Evolutionary conservation across 805 yeast genomes (phyloP).

Genomic region (Osmozyma mogii): DNA sequence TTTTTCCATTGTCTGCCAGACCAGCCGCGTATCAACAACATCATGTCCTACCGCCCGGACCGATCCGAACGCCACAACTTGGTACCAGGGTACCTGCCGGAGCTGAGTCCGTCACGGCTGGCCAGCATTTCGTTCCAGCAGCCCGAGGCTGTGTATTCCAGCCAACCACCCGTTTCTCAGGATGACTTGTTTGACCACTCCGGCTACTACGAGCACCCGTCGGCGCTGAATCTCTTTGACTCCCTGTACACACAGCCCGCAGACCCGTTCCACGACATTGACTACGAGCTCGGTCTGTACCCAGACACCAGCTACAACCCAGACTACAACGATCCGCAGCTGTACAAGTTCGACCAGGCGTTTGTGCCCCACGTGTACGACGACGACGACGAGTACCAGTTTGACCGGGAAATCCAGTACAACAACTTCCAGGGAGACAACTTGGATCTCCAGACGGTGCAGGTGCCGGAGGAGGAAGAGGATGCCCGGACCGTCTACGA

Average conservation of each 20-base stretch:
- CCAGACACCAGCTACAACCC: neutral
- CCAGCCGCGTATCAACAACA: too few species aligned
- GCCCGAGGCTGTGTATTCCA: neutral
- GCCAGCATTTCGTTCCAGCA: too few species aligned
- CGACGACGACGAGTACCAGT: constrained; percentile 32
- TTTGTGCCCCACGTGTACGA: constrained; percentile 37
- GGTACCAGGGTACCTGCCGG: too few species aligned
- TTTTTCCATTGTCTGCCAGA: too few species aligned
- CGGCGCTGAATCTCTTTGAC: neutral
- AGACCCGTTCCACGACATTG: neutral
- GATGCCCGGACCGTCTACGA: constrained; percentile 8
- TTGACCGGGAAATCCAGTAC: constrained; percentile 31
- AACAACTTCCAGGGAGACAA: constrained; percentile 35
- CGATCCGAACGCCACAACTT: too few species aligned
- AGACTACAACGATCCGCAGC: neutral
- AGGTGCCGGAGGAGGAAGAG: constrained; percentile 15
- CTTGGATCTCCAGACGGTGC: constrained; percentile 30
- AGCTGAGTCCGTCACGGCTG: too few species aligned
- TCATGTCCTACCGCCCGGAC: too few species aligned
- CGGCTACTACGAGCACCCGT: neutral
- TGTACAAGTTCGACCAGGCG: constrained; percentile 23
- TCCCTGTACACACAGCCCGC: neutral
- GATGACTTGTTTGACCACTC: neutral
- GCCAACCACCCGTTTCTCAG: neutral
- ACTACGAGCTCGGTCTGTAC: neutral